These are phyloP conservation scores for Oidiodendron maius DNA, from an alignment of 495 filamentous ascomycete genomes.

Conservation along the genomic window DNA sequence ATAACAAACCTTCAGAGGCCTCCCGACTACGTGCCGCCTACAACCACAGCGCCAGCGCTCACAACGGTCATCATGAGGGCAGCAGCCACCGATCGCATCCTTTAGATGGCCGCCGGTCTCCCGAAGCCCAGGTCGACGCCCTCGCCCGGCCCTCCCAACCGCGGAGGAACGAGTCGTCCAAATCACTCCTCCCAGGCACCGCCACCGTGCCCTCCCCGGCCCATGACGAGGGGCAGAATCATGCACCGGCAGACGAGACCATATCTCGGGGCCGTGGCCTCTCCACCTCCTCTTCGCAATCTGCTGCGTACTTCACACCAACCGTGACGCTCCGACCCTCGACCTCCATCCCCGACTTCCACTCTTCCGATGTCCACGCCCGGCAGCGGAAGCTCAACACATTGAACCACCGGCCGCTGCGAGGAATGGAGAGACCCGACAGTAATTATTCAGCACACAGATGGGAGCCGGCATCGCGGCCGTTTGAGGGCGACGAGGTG, in stretches of 20 bases:
- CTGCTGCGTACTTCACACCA: conserved; percentile 33
- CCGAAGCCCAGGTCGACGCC: conserved; percentile 30
- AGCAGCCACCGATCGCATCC: conserved; percentile 19
- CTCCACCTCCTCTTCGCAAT: conserved; percentile 40
- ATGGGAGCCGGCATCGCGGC: conserved; percentile 36
- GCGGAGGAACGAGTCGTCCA: conserved; percentile 31
- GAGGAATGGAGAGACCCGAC: conserved; percentile 16
- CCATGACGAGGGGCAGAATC: conserved; percentile 26
- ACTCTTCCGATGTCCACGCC: conserved; percentile 20
- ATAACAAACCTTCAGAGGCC: conserved; percentile 22
- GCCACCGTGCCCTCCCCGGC: conserved; percentile 23
- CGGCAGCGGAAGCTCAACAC: conserved; percentile 19
- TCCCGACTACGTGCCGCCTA: conserved; percentile 22
- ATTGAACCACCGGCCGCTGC: conserved; percentile 10
- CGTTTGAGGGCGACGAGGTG: conserved; percentile 46
- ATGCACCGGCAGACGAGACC: conserved; percentile 18
- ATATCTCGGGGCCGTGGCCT: conserved; percentile 34
- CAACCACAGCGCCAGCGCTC: too few relatives aligned
- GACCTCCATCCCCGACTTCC: conserved; percentile 22
- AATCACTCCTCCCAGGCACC: conserved; percentile 24
- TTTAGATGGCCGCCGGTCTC: conserved; percentile 11
- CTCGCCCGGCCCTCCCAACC: conserved; percentile 46
- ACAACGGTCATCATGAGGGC: too few relatives aligned
- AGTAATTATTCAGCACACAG: conserved; percentile 19
- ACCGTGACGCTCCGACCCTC: conserved; percentile 20